Conservation (phyloP, 2,329 filamentous ascomycete genomes). For the Apiospora marii region DNA sequence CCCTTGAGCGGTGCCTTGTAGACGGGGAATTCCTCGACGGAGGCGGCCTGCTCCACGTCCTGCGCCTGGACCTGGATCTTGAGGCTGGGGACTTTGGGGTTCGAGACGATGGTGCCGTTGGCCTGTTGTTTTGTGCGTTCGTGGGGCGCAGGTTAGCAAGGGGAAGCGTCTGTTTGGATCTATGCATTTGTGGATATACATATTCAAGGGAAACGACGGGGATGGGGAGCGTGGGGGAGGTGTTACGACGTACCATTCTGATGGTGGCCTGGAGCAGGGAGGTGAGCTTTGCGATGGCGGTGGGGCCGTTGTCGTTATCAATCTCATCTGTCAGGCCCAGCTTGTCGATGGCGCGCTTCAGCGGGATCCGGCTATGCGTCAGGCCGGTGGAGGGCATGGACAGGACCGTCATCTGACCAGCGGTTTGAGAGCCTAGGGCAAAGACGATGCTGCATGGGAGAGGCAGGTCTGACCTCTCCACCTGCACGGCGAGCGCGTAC, state of each 20-base stretch:
- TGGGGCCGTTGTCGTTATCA: slow-evolving; percentile 8
- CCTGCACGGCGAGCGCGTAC: slow-evolving; percentile 43
- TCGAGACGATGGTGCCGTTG: slow-evolving; percentile 24
- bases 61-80: slow-evolving; percentile 23
- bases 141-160: neutral
- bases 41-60: slow-evolving; percentile 20
- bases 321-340: neutral
- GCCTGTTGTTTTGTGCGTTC: neutral
- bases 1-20: slow-evolving; percentile 20
- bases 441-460: slow-evolving; percentile 48
- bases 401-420: slow-evolving; percentile 46
- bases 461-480: slow-evolving; percentile 47
- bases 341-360: slow-evolving; percentile 33
- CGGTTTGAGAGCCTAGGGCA: slow-evolving; percentile 36
- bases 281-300: slow-evolving; percentile 2
- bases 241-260: neutral
- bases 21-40: slow-evolving; percentile 24
- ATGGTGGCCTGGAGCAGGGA: slow-evolving; percentile 1
- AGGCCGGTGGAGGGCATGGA: slow-evolving; percentile 46
- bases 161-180: neutral
- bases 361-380: slow-evolving; percentile 43
- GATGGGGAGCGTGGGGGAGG: too few relatives aligned
- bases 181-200: neutral
- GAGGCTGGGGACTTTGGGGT: slow-evolving; percentile 26
- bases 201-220: neutral